phyloP scores from a whole-genome alignment of 2,329 filamentous ascomycete genomes.

The Blumeriella jaapii region DNA sequence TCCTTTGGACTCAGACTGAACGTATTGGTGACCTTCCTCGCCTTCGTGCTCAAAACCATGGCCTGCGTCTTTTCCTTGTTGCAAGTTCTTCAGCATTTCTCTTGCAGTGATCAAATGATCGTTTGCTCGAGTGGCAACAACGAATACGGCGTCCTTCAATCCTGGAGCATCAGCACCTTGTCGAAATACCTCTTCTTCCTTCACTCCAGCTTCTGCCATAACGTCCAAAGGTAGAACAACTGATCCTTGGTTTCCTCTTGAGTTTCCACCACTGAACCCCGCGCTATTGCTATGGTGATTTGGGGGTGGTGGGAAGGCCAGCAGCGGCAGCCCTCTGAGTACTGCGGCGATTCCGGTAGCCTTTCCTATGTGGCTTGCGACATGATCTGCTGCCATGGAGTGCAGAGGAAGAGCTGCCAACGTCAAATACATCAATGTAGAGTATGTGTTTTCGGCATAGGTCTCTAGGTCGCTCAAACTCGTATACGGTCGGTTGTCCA shows the following conservation, averaged over 20 bases:
- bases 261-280: constrained; percentile 29
- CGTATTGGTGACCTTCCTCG: constrained; percentile 55
- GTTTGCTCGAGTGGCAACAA: constrained; percentile 84
- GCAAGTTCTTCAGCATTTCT: constrained; percentile 78
- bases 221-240: constrained; percentile 79
- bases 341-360: constrained; percentile 80
- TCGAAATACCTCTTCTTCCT: constrained; percentile 82
- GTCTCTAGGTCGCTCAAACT: constrained; percentile 64
- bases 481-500: constrained; percentile 73
- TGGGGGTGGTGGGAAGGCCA: constrained; percentile 64
- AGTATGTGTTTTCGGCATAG: constrained; percentile 92
- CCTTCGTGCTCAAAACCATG: constrained; percentile 84
- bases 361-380: constrained; percentile 92
- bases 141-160: constrained; percentile 80
- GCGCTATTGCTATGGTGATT: constrained; percentile 41
- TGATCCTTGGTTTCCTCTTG: constrained; percentile 41
- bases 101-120: constrained; percentile 91
- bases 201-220: constrained; percentile 70
- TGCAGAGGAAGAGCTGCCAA: constrained; percentile 68
- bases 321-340: constrained; percentile 73
- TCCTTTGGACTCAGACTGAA: constrained; percentile 26
- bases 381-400: constrained; percentile 78
- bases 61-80: constrained; percentile 59
- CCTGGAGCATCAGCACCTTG: constrained; percentile 68
- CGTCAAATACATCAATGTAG: constrained; percentile 80